A percentile compares a stretch with the other conserved stretches of the same genome.
These are phyloP conservation scores for Claviceps fusiformis DNA, from an alignment of 2,329 filamentous ascomycete species.

Conservation along the genomic window DNA sequence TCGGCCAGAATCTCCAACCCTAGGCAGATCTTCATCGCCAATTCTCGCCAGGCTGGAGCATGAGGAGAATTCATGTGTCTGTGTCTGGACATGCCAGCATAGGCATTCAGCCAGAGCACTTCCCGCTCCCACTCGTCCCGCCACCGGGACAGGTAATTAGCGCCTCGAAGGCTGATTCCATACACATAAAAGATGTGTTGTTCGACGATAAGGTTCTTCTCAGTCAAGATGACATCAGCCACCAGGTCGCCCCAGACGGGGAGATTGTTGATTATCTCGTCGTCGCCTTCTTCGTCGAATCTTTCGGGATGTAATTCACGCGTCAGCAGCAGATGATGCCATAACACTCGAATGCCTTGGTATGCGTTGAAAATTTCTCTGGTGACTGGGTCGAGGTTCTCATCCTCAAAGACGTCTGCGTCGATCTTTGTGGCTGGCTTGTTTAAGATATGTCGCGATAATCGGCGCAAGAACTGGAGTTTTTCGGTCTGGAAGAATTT, in stretches of 20 bases:
- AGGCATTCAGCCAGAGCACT: conserved; percentile 9
- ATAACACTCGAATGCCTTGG: neutral
- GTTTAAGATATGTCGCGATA: neutral
- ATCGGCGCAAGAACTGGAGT: neutral
- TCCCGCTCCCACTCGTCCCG: conserved; percentile 6
- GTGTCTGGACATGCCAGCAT: conserved; percentile 7
- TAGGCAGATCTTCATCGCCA: neutral
- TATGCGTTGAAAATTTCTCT: conserved; percentile 1
- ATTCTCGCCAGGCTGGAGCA: neutral
- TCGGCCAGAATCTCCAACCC: neutral
- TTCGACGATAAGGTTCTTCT: neutral
- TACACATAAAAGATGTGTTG: conserved; percentile 1
- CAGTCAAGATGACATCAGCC: neutral
- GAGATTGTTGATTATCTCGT: neutral
- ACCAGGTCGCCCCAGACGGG: conserved; percentile 2
- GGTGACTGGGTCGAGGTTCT: neutral
- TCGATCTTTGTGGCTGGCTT: neutral
- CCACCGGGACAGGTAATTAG: conserved; percentile 4
- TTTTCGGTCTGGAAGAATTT: neutral
- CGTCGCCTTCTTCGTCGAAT: neutral
- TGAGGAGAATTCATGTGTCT: neutral
- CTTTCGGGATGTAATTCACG: neutral
- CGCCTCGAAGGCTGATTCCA: conserved; percentile 1
- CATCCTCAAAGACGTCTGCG: neutral
- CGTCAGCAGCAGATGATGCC: neutral